Evolutionary conservation across 345 rosid genomes (phyloP).

Genomic region (Citrus medica): DNA sequence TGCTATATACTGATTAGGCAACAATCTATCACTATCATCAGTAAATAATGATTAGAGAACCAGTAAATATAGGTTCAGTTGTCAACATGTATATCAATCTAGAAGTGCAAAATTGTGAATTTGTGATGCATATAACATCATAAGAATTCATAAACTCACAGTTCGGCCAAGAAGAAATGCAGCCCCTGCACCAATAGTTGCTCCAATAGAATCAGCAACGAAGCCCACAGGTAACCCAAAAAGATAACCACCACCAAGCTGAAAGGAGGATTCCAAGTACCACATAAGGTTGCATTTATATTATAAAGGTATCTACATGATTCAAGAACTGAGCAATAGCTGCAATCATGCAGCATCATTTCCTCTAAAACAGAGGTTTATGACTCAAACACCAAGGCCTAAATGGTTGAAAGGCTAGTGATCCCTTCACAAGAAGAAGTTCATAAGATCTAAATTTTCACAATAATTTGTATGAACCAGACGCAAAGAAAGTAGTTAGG

Average conservation of each 20-base stretch:
- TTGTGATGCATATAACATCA: neutral
- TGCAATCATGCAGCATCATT: neutral
- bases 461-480: neutral
- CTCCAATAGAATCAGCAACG: conserved; percentile 92
- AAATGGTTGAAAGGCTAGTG: neutral
- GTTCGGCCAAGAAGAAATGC: conserved; percentile 96
- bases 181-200: conserved; percentile 88
- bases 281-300: conserved; percentile 13
- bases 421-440: neutral
- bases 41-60: neutral
- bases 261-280: conserved; percentile 29
- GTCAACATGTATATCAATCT: neutral
- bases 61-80: neutral
- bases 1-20: neutral
- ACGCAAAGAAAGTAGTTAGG: neutral
- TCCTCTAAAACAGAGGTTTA: neutral
- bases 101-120: neutral
- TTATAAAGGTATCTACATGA: neutral
- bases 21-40: neutral
- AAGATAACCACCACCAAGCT: conserved; percentile 99
- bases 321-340: neutral
- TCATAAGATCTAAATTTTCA: neutral
- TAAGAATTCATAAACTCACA: conserved; percentile 27
- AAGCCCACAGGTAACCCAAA: conserved; percentile 93
- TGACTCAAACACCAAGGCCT: neutral